Evolutionary conservation across 257 asterid species (phyloP).

Genomic region (Solanum habrochaites): DNA sequence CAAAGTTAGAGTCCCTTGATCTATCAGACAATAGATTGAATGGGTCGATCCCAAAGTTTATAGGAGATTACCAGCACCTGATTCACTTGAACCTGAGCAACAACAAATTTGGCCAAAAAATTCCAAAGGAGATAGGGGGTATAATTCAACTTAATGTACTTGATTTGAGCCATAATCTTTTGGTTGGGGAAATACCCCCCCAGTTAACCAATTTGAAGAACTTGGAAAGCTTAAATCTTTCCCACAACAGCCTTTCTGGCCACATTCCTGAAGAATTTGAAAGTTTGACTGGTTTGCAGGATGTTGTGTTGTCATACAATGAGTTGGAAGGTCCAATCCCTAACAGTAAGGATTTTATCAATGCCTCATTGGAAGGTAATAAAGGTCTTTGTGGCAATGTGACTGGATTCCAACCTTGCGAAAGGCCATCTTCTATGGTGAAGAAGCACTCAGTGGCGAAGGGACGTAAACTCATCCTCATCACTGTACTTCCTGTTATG

Average conservation of each 20-base stretch:
- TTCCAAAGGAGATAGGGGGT: background rate
- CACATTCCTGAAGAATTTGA: background rate
- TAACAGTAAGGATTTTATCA: background rate
- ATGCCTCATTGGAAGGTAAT: background rate
- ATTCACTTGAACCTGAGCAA: background rate
- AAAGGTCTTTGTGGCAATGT: conserved; percentile 2
- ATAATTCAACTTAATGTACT: background rate
- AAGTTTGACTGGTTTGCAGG: background rate
- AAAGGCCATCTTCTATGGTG: background rate
- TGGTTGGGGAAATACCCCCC: background rate
- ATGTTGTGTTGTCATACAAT: background rate
- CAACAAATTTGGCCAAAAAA: background rate
- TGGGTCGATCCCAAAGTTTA: background rate
- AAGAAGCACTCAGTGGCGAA: background rate
- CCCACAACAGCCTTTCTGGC: background rate
- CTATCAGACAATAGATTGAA: background rate
- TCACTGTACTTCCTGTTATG: background rate
- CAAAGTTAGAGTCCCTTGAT: background rate
- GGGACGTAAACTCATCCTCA: background rate
- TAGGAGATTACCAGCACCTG: background rate
- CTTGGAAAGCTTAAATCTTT: background rate
- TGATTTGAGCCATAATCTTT: background rate
- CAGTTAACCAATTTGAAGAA: background rate
- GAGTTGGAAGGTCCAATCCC: background rate
- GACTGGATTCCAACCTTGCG: background rate